Percentiles rank a stretch among this genome's conserved stretches.
These are phyloP conservation scores for Entoloma clypeatum DNA, from an alignment of 1,284 basidiomycete species.

Conservation along the genomic window DNA sequence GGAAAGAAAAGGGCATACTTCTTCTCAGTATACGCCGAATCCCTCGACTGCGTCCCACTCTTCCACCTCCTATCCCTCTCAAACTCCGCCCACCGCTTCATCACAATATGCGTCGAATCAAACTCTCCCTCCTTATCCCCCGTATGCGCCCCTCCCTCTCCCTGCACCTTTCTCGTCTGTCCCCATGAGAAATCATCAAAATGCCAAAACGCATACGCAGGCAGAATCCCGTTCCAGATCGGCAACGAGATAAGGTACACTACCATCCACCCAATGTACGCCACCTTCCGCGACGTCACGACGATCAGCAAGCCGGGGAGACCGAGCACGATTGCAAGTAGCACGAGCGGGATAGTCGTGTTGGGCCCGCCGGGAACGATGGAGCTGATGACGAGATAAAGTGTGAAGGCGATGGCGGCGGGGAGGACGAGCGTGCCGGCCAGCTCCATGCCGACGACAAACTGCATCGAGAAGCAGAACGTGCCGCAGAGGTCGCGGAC, in stretches of 20 bases:
- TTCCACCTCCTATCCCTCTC: constrained; percentile 95
- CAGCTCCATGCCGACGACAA: constrained; percentile 97
- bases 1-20: constrained; percentile 45
- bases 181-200: constrained; percentile 99
- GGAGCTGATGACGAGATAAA: constrained; percentile 86
- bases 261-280: constrained; percentile 96
- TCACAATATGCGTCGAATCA: constrained; percentile 93
- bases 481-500: constrained; percentile 95
- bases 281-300: constrained; percentile 89
- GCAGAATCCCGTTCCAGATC: constrained; percentile 94
- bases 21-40: constrained; percentile 72
- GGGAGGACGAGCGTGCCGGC: constrained; percentile 95
- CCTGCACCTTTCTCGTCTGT: constrained; percentile 85
- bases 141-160: constrained; percentile 68
- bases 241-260: constrained; percentile 91
- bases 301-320: constrained; percentile 94
- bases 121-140: constrained; percentile 95
- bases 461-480: constrained; percentile 98
- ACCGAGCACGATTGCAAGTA: constrained; percentile 92
- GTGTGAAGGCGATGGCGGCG: constrained; percentile 95
- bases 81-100: constrained; percentile 99
- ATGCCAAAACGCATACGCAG: constrained; percentile 96
- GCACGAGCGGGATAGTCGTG: constrained; percentile 92
- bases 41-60: constrained; percentile 78
- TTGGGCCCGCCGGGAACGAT: constrained; percentile 76